Percentiles rank a stretch among this genome's conserved stretches.
phyloP scores from a whole-genome alignment of 2,329 filamentous ascomycete genomes.

The Bipolaris oryzae region DNA sequence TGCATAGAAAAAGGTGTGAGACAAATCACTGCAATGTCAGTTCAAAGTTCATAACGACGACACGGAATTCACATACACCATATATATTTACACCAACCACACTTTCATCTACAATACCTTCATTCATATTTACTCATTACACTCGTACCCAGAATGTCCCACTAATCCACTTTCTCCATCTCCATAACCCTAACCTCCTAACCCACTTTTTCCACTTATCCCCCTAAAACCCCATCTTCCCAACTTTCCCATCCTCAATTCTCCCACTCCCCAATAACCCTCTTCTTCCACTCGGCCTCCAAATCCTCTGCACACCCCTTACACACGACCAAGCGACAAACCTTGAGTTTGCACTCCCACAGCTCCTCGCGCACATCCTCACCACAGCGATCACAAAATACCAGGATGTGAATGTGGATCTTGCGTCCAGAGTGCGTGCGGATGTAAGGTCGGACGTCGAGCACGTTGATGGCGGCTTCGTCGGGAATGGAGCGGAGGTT shows the following conservation, averaged over 20 bases:
- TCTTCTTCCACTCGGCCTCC: conserved; percentile 24
- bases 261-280: conserved; percentile 9
- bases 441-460: conserved; percentile 26
- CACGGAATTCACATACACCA: no score
- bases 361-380: conserved; percentile 23
- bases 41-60: no score
- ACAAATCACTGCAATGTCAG: no score
- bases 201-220: background rate
- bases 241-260: background rate
- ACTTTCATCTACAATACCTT: no score
- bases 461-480: conserved; percentile 19
- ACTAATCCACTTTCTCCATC: background rate
- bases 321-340: conserved; percentile 28
- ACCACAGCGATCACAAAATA: conserved; percentile 28
- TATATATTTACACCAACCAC: no score
- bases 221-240: no score
- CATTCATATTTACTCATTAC: no score
- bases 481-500: conserved; percentile 25
- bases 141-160: no score
- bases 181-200: background rate
- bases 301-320: conserved; percentile 24
- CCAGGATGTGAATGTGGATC: conserved; percentile 25
- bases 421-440: conserved; percentile 14
- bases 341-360: conserved; percentile 29
- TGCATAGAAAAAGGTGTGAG: no score